Evolutionary conservation across 192 early-diverging fungal genomes (phyloP).

Genomic region (Coemansia sp.): DNA sequence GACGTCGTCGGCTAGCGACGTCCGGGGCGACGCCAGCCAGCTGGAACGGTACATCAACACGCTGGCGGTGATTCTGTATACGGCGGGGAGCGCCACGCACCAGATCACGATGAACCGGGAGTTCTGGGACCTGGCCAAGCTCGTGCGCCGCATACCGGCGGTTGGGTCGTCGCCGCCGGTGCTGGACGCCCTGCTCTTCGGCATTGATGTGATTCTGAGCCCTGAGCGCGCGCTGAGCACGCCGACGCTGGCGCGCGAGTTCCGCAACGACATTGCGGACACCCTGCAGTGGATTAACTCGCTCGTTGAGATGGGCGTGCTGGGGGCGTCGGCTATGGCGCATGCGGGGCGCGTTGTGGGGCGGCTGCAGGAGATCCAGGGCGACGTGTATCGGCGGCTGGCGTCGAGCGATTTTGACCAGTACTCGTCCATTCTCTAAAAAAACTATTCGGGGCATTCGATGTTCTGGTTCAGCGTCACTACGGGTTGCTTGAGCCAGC

Average conservation of each 20-base stretch:
- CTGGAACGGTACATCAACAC: conserved; percentile 42
- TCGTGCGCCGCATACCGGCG: conserved; percentile 18
- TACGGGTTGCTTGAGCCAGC: conserved; percentile 43
- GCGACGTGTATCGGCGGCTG: conserved; percentile 17
- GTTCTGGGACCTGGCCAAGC: conserved; percentile 35
- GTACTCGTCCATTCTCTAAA: conserved; percentile 21
- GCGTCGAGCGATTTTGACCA: conserved; percentile 11
- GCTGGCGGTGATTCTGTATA: conserved; percentile 40
- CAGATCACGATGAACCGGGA: conserved; percentile 46
- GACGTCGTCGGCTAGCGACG: conserved; percentile 18
- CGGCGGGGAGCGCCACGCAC: conserved; percentile 28
- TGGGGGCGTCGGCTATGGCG: conserved; percentile 10
- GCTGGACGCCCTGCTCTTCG: conserved; percentile 44
- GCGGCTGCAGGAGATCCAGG: conserved; percentile 40
- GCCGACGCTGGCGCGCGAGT: conserved; percentile 42
- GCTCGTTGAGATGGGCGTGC: conserved; percentile 11
- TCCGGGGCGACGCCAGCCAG: conserved; percentile 27
- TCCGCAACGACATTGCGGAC: conserved; percentile 36
- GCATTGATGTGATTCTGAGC: conserved; percentile 40
- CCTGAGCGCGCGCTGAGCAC: conserved; percentile 32
- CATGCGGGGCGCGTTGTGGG: conserved; percentile 34
- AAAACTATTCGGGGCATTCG: conserved; percentile 41
- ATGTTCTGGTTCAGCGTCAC: conserved; percentile 50
- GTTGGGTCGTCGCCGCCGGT: conserved; percentile 25
- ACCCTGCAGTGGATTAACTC: conserved; percentile 26